Base-by-base conservation (phyloP, 2,329 filamentous ascomycete genomes). In the Ceratocystis alfenasii region DNA sequence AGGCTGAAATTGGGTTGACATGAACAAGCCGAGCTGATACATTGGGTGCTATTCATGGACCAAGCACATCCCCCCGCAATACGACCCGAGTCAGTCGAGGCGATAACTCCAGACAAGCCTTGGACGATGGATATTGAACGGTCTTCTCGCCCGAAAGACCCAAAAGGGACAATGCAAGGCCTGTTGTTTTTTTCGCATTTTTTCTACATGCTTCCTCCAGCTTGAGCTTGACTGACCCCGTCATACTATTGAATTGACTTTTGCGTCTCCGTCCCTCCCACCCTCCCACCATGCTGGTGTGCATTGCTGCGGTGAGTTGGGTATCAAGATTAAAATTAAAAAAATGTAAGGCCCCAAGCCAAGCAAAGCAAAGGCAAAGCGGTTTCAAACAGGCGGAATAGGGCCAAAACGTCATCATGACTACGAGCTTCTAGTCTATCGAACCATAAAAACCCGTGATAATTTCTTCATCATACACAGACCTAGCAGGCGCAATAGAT, bases 1-100 rank as follows among this genome's bases (percentile, higher is more conserved):
- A 57, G 53, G 53, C 25, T 33, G 53, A n/a, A 57, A 57, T 57
- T 57, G 50, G 50, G 50, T 55, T 55, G 12, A 8, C 7, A 55
- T 30, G 5, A 28, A 25, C 30, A 12, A 55, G 50, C 22, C 7
- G 22, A 48, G 45, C 45, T 15, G 17, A 48, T 6, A 6, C 5
- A 48, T 48, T 48, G 46, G 46, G 46, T 50, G 46, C 8, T 41
- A 12, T 25, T 10, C n/a, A 50, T 25, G n/a, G 46, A 50, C 46
- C 17, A 22, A 50, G 46, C 46, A 25, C 46, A 22, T 50, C 20
- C 7, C 46, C 46, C n/a, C 46, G 7, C 46, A 22, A n/a, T 22
- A 7, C 46, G 6, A 20, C 7, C 20, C 10, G 46, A 50, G 46
- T 50, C 46, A 50, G 46, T 25, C 20, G 10, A 41, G 36, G 36